Evolutionary conservation across 768 basidiomycete genomes (phyloP).

Genomic region (Xanthoconium stramineum): DNA sequence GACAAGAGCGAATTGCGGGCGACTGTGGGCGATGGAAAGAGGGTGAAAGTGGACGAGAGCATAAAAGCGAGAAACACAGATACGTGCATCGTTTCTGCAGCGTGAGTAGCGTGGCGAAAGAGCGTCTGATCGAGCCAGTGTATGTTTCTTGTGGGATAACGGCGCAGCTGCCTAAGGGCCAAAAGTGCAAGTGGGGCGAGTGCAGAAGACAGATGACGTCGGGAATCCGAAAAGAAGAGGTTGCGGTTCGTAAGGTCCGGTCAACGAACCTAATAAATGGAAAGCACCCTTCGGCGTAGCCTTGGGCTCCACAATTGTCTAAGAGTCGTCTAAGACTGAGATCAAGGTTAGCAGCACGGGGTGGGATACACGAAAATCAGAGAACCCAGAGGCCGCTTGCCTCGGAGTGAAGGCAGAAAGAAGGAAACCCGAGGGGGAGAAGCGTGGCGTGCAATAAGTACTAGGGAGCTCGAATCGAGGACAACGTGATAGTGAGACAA

Average conservation of each 20-base stretch:
- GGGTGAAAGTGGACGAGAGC: constrained; percentile 28
- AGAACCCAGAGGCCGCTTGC: neutral
- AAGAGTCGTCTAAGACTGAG: constrained; percentile 9
- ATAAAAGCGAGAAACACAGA: constrained; percentile 30
- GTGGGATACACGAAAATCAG: constrained; percentile 7
- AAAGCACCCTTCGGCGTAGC: constrained; percentile 14
- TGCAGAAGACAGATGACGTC: neutral
- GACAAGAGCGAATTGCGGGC: constrained; percentile 35
- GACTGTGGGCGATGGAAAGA: constrained; percentile 21
- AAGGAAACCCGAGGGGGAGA: neutral
- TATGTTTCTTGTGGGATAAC: neutral
- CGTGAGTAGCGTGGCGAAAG: neutral
- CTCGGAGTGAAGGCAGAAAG: neutral
- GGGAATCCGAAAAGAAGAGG: constrained; percentile 15
- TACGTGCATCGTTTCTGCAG: constrained; percentile 24
- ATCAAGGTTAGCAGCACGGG: constrained; percentile 9
- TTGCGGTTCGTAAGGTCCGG: constrained; percentile 14
- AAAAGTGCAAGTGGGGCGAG: neutral
- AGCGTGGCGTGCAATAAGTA: neutral
- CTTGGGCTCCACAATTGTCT: constrained; percentile 12
- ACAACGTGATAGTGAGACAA: neutral
- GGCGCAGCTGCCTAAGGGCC: neutral
- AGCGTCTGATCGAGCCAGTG: neutral
- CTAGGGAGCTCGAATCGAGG: neutral
- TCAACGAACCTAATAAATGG: constrained; percentile 24